Base-by-base conservation (phyloP, 2,329 filamentous ascomycete species). In the Cladorrhinum sp. region DNA sequence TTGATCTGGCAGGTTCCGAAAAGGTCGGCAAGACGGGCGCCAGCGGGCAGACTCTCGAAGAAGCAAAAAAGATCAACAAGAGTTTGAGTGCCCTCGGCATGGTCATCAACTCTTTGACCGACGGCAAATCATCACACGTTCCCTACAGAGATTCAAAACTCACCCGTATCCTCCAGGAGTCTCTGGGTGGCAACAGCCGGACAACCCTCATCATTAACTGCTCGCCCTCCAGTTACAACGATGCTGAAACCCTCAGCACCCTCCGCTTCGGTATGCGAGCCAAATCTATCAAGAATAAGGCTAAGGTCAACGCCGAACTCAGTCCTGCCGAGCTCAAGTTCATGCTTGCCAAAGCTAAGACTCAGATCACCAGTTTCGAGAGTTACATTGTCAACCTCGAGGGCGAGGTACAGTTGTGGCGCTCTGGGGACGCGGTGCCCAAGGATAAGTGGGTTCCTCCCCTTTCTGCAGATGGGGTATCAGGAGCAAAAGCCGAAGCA, bases 1-100 rank as follows among this genome's bases (percentile, higher is more conserved):
- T 99, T 65, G 95, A 99, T 87, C 81, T 99, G 81, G 95, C 95
- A 57, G 95, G 95, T 82, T 96, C 92, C 72, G 95, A 99, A 79
- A 98, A 98, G 80, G 92, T 98, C 56, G 94, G 95, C 73, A 98
- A 99, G 84, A 99, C 95, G 28, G 95, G 95, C 69, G 95, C 95
- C 64, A 97, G 92, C 74, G 95, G 95, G 60, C 95, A 98, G 77
- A 98, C 94, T 3, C 82, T 99, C 49, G 95, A 98, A 76, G 95
- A 99, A 75, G 95, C 95, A 63, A 98, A 98, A 83, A 99, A 99
- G 83, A 99, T 99, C 84, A 99, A 99, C 84, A 98, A 98, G 84
- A 97, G 92, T 82, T 84, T 99, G 80, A 97, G 93, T 79, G 93
- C 95, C 59, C 83, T 99, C 63, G 95, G 95, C 71, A 98, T 97